Conservation (phyloP, 2,329 filamentous ascomycete genomes). For the Colletotrichum aenigma region DNA sequence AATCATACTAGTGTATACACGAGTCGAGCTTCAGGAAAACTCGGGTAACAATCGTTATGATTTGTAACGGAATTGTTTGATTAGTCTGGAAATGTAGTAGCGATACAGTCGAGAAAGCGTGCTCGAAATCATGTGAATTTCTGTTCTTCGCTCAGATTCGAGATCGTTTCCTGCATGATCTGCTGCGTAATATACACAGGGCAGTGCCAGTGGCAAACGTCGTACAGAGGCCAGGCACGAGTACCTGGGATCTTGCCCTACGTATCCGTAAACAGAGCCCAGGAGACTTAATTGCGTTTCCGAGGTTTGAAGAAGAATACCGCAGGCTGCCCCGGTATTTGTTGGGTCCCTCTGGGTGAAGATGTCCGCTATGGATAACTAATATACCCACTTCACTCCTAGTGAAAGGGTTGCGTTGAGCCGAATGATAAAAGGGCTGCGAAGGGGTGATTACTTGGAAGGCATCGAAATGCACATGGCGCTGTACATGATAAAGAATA, state of each 20-base stretch:
- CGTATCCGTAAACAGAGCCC: background rate
- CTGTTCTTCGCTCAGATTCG: background rate
- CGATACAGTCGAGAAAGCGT: background rate
- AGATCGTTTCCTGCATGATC: background rate
- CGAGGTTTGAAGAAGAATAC: background rate
- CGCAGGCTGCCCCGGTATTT: background rate
- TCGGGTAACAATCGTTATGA: too few relatives aligned
- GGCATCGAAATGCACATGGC: background rate
- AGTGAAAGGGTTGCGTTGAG: background rate
- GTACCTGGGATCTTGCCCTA: background rate
- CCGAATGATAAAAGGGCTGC: background rate
- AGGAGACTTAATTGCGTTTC: background rate
- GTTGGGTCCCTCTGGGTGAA: background rate
- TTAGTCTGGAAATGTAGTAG: background rate
- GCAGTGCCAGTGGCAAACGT: background rate
- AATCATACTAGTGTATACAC: fast-evolving
- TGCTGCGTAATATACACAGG: background rate
- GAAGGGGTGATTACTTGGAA: background rate
- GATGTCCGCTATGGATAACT: fast-evolving
- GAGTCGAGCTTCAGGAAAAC: background rate
- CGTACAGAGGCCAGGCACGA: background rate
- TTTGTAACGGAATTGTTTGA: too few relatives aligned
- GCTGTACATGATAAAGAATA: background rate
- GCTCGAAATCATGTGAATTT: background rate
- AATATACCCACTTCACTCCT: background rate